Percentiles rank a stretch among this genome's conserved stretches.
Conservation (phyloP, 1,139 yeast genomes). For the Lodderomyces beijingensis region DNA sequence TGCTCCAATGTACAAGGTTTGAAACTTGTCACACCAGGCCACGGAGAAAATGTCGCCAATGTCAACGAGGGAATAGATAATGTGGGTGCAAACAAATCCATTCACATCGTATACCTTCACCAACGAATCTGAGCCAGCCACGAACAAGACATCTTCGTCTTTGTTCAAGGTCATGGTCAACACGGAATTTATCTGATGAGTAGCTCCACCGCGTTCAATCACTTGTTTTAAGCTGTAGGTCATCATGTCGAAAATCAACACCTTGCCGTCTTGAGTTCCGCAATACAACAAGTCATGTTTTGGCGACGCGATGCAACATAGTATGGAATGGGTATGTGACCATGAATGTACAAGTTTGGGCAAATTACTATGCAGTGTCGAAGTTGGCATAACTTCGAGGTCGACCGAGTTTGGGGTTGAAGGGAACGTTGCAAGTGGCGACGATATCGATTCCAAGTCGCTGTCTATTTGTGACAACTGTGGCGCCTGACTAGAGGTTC, state of each 20-base stretch:
- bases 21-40: slow-evolving; percentile 57
- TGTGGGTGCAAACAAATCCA: slow-evolving; percentile 42
- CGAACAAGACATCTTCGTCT: slow-evolving; percentile 62
- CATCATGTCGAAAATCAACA: slow-evolving; percentile 65
- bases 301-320: slow-evolving; percentile 73
- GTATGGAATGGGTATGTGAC: slow-evolving; percentile 68
- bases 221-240: slow-evolving; percentile 52
- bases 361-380: slow-evolving; percentile 6
- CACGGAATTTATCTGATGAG: slow-evolving; percentile 70
- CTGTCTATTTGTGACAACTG: slow-evolving; percentile 7
- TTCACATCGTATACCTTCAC: slow-evolving; percentile 76
- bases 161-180: slow-evolving; percentile 58
- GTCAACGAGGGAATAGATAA: slow-evolving; percentile 79
- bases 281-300: slow-evolving; percentile 61
- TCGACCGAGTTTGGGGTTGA: slow-evolving; percentile 5
- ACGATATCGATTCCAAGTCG: slow-evolving; percentile 8
- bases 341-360: slow-evolving; percentile 60
- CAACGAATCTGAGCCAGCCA: slow-evolving; percentile 88
- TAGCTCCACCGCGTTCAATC: slow-evolving; percentile 17
- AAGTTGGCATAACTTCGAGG: slow-evolving; percentile 6
- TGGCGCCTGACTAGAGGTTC: slow-evolving; percentile 6
- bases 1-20: slow-evolving; percentile 77
- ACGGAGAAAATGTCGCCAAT: slow-evolving; percentile 91
- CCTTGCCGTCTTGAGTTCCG: slow-evolving; percentile 91
- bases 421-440: slow-evolving; percentile 12